Evolutionary conservation across 352 stramenopile genomes (phyloP).

Genomic region (Globisporangium apiculatum): DNA sequence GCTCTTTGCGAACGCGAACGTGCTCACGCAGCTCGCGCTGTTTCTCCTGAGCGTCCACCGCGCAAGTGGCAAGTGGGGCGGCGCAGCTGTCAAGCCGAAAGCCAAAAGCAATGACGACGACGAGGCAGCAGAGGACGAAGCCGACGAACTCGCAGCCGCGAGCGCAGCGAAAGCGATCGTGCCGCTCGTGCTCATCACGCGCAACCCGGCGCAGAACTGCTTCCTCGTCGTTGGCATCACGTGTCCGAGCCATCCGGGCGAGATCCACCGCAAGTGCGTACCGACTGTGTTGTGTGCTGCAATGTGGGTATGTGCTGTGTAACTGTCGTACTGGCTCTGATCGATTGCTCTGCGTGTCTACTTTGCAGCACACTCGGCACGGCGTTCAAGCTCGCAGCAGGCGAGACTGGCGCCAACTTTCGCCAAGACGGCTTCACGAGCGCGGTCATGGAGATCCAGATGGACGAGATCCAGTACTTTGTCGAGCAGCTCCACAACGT

Average conservation of each 20-base stretch:
- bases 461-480: slow-evolving; percentile 93
- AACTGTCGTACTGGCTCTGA: too few relatives aligned
- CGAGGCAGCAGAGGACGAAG: slow-evolving; percentile 3
- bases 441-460: slow-evolving; percentile 94
- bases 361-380: slow-evolving; percentile 81
- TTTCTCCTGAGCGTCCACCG: slow-evolving; percentile 95
- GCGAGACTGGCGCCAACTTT: slow-evolving; percentile 90
- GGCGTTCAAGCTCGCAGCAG: slow-evolving; percentile 91
- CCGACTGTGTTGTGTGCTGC: slow-evolving; percentile 3
- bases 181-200: slow-evolving; percentile 70
- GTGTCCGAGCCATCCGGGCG: slow-evolving; percentile 82
- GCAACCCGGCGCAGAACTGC: slow-evolving; percentile 87
- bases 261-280: slow-evolving; percentile 84
- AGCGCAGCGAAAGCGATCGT: slow-evolving; percentile 50
- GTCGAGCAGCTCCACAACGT: slow-evolving; percentile 94
- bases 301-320: too few relatives aligned
- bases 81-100: slow-evolving; percentile 22
- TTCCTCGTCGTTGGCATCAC: slow-evolving; percentile 95
- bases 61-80: slow-evolving; percentile 92
- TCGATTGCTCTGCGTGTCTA: not conserved
- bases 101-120: slow-evolving; percentile 22
- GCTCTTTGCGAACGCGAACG: slow-evolving; percentile 92
- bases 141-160: slow-evolving; percentile 16
- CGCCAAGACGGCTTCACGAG: slow-evolving; percentile 94
- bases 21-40: slow-evolving; percentile 90